These are phyloP conservation scores for Fusarium miscanthi DNA, from an alignment of 2,329 filamentous ascomycete genomes.

Conservation along the genomic window DNA sequence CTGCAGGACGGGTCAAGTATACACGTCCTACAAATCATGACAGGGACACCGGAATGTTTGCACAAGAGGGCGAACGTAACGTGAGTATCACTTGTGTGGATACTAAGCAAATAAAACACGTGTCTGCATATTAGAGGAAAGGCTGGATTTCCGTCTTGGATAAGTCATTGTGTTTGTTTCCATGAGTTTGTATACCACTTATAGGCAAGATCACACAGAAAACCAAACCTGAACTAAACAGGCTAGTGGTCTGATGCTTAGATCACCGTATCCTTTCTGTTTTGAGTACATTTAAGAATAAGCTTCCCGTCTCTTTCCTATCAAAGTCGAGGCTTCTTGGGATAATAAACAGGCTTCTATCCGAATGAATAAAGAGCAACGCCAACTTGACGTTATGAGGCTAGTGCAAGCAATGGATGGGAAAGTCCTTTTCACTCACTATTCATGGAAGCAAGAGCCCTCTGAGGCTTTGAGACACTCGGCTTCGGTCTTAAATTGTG, in stretches of 20 bases:
- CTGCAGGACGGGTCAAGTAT: background rate
- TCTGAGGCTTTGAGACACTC: background rate
- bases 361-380: conserved; percentile 15
- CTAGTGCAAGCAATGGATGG: conserved; percentile 18
- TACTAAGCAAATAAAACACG: background rate
- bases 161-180: background rate
- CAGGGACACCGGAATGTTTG: conserved; percentile 12
- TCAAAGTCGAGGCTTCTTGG: conserved; percentile 10
- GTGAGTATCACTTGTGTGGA: background rate
- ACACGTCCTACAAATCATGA: background rate
- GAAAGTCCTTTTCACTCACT: conserved; percentile 1
- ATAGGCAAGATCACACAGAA: background rate
- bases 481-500: background rate
- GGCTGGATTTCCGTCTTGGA: background rate
- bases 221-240: background rate
- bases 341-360: background rate
- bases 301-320: conserved; percentile 2
- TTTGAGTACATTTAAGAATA: conserved; percentile 9
- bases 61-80: background rate
- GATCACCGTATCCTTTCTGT: conserved; percentile 16
- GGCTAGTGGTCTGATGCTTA: conserved; percentile 9
- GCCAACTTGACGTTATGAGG: conserved; percentile 29
- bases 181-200: background rate
- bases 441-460: background rate
- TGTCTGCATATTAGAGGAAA: background rate